Percentiles rank a stretch among this genome's conserved stretches.
These are phyloP conservation scores for Ambrosiella cleistominuta DNA, from an alignment of 2,329 filamentous ascomycete genomes.

Conservation along the genomic window DNA sequence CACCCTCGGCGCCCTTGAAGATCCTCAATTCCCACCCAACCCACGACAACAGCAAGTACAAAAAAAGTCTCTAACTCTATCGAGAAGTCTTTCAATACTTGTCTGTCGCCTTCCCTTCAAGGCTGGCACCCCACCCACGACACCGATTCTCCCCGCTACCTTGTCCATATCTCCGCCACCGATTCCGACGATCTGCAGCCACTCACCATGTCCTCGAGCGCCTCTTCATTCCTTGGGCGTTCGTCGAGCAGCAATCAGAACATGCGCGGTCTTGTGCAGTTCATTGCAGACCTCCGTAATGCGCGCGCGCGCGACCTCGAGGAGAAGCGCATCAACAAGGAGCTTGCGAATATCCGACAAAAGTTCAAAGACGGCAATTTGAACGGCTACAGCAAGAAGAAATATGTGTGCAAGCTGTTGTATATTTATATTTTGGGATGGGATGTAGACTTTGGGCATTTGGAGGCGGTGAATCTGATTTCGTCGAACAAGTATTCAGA, in stretches of 20 bases:
- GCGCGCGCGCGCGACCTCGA: slow-evolving; percentile 87
- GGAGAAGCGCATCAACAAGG: slow-evolving; percentile 99
- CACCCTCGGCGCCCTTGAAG: background rate
- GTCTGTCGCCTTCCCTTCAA: no score
- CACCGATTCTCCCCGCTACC: background rate
- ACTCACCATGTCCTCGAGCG: slow-evolving; percentile 35
- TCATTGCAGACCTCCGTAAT: slow-evolving; percentile 92
- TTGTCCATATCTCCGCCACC: background rate
- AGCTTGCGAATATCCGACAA: slow-evolving; percentile 91
- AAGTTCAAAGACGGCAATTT: slow-evolving; percentile 94
- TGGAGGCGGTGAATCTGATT: slow-evolving; percentile 95
- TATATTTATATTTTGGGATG: slow-evolving; percentile 99
- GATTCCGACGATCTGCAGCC: background rate
- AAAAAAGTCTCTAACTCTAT: no score
- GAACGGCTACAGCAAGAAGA: slow-evolving; percentile 97
- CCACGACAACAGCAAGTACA: no score
- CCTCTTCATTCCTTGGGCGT: slow-evolving; percentile 45
- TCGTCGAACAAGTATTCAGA: slow-evolving; percentile 95
- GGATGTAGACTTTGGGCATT: slow-evolving; percentile 97
- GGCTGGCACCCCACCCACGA: no score
- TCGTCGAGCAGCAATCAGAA: slow-evolving; percentile 48
- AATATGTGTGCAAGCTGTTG: slow-evolving; percentile 99
- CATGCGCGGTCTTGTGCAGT: slow-evolving; percentile 80
- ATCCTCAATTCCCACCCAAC: background rate
- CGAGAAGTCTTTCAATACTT: no score